A percentile compares a stretch with the other conserved stretches of the same genome.
phyloP scores from a whole-genome alignment of 2,329 filamentous ascomycete species.

The Fusarium oligoseptatum region DNA sequence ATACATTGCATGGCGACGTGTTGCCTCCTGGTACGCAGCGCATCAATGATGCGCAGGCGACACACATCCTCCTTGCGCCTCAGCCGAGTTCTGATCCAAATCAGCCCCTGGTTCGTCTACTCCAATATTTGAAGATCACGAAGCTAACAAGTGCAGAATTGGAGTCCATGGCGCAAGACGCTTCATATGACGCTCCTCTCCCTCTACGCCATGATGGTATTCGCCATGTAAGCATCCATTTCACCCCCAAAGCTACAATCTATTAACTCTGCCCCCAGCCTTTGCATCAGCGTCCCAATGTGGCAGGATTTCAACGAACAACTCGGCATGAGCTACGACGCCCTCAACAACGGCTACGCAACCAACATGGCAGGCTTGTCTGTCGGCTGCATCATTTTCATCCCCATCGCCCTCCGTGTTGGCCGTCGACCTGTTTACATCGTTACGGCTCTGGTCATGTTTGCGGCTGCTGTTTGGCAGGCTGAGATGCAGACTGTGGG shows the following conservation, averaged over 20 bases:
- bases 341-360: conserved; percentile 45
- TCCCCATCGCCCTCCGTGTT: conserved; percentile 50
- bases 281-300: conserved; percentile 37
- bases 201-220: conserved; percentile 35
- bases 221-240: conserved; percentile 26
- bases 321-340: conserved; percentile 36
- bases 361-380: conserved; percentile 48
- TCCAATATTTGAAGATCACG: neutral
- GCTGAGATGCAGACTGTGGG: conserved; percentile 37
- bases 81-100: conserved; percentile 37
- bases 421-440: conserved; percentile 50
- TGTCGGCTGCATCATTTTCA: conserved; percentile 49
- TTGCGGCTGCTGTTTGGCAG: conserved; percentile 42
- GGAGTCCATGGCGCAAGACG: conserved; percentile 30
- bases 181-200: conserved; percentile 27
- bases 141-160: conserved; percentile 18
- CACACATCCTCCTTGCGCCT: conserved; percentile 30
- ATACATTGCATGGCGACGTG: neutral
- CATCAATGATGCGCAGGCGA: conserved; percentile 30
- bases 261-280: neutral
- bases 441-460: conserved; percentile 37
- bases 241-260: neutral
- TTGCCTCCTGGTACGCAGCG: conserved; percentile 35
- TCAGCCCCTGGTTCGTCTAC: conserved; percentile 29
- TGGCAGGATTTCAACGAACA: conserved; percentile 35